Conservation (phyloP, 83 land plant species). For the Picea abies region DNA sequence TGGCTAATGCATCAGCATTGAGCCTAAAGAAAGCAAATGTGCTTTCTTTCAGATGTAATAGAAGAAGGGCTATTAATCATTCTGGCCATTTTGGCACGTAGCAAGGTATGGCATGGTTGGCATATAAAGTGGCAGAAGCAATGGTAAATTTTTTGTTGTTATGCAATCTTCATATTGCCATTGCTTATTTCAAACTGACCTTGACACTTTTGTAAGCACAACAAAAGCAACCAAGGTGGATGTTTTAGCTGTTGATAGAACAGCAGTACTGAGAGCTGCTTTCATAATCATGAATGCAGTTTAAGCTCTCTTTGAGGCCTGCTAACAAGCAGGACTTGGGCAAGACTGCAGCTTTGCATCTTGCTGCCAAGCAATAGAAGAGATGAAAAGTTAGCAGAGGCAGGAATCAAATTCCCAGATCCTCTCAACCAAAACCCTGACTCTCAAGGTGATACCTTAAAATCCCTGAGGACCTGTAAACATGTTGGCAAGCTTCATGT, state of each 20-base stretch:
- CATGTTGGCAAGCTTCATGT: slow-evolving; percentile 9
- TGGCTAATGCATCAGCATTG: neutral
- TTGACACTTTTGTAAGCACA: neutral
- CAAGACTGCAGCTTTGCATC: neutral
- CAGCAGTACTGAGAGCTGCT: neutral
- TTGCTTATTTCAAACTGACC: neutral
- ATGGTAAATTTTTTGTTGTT: neutral
- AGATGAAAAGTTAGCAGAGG: slow-evolving; percentile 7
- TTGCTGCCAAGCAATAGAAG: neutral
- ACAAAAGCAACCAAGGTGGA: neutral
- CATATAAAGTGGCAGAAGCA: neutral
- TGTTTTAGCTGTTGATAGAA: neutral
- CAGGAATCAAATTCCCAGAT: slow-evolving; percentile 2
- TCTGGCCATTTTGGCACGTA: neutral
- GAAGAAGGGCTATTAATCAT: neutral
- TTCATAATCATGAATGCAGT: slow-evolving; percentile 3
- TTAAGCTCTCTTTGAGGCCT: neutral
- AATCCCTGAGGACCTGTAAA: neutral
- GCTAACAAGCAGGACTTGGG: neutral
- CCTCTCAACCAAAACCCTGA: slow-evolving; percentile 1
- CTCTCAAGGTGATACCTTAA: neutral
- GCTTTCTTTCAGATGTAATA: neutral
- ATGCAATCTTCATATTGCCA: neutral
- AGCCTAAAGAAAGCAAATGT: neutral
- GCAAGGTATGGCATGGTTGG: neutral